Evolutionary conservation across 306 rosid species (phyloP).

Genomic region (Coriaria nepalensis): DNA sequence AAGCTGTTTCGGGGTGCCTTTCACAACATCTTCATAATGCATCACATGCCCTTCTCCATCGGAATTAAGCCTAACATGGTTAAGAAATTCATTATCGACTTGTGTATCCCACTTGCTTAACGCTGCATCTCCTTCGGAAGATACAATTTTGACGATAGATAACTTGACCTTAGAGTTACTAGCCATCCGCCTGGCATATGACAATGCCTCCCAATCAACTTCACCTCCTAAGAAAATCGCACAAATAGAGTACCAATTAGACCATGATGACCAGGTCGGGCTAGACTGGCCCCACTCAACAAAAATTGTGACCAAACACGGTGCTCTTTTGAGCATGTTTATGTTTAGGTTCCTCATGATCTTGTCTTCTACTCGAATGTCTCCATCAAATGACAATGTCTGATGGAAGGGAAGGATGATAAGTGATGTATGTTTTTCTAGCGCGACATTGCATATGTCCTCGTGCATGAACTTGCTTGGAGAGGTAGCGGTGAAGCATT

Average conservation of each 20-base stretch:
- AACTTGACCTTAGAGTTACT: conserved; percentile 22
- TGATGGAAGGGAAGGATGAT: conserved; percentile 24
- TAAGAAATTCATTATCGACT: conserved; percentile 9
- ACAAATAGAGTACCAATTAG: conserved; percentile 16
- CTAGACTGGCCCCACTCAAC: conserved; percentile 4
- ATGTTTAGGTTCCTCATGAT: not conserved
- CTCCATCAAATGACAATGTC: conserved; percentile 9
- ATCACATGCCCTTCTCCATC: conserved; percentile 1
- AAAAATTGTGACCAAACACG: conserved; percentile 6
- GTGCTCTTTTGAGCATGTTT: conserved; percentile 3
- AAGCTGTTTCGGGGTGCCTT: conserved; percentile 12
- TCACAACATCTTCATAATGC: conserved; percentile 6
- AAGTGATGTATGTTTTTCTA: conserved; percentile 29
- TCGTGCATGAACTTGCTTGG: conserved; percentile 42
- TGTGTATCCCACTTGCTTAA: conserved; percentile 2
- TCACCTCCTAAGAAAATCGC: conserved; percentile 51
- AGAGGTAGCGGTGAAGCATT: conserved; percentile 33
- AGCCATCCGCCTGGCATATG: conserved; percentile 31
- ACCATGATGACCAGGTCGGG: too few species aligned
- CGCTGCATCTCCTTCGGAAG: not conserved
- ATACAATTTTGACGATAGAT: conserved; percentile 18
- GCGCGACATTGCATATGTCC: conserved; percentile 37
- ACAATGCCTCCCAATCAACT: conserved; percentile 56
- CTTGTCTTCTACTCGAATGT: conserved; percentile 5
- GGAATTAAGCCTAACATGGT: not conserved